Evolutionary conservation across 2,329 filamentous ascomycete species (phyloP).

Genomic region (Zymoseptoria crescenta): DNA sequence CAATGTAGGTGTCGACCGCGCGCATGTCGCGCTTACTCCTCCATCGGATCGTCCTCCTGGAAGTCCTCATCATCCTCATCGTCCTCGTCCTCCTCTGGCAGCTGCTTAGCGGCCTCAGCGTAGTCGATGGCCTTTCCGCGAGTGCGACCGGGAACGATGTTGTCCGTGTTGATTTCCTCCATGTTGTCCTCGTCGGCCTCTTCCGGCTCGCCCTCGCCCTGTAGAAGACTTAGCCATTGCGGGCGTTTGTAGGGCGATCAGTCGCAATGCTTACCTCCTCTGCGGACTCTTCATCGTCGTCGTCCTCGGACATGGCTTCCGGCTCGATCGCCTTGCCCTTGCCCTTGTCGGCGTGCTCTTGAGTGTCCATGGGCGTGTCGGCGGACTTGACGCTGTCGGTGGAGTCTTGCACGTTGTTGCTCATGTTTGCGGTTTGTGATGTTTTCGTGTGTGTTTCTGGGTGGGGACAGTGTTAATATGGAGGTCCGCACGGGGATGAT

Average conservation of each 20-base stretch:
- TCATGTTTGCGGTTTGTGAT: constrained; percentile 16
- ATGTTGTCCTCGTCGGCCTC: constrained; percentile 74
- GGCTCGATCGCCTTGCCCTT: constrained; percentile 75
- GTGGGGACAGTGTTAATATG: background rate
- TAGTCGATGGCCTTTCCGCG: constrained; percentile 91
- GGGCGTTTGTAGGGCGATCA: constrained; percentile 10
- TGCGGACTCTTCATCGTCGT: constrained; percentile 39
- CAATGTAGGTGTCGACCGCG: background rate
- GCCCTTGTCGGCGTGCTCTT: constrained; percentile 57
- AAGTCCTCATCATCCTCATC: constrained; percentile 66
- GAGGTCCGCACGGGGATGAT: background rate
- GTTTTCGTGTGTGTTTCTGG: background rate
- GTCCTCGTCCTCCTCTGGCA: constrained; percentile 65
- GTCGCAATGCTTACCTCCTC: constrained; percentile 26
- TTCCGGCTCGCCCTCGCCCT: constrained; percentile 41
- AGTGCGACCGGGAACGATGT: constrained; percentile 80
- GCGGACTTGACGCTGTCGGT: constrained; percentile 15
- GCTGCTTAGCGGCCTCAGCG: constrained; percentile 77
- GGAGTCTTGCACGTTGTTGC: constrained; percentile 21
- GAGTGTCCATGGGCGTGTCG: constrained; percentile 34
- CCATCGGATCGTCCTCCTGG: constrained; percentile 51
- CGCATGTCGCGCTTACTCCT: constrained; percentile 5
- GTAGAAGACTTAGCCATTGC: constrained; percentile 7
- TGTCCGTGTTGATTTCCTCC: constrained; percentile 82
- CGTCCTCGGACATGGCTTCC: constrained; percentile 37